These are phyloP conservation scores for Hysterangium stoloniferum DNA, from an alignment of 768 basidiomycete genomes.

Conservation along the genomic window DNA sequence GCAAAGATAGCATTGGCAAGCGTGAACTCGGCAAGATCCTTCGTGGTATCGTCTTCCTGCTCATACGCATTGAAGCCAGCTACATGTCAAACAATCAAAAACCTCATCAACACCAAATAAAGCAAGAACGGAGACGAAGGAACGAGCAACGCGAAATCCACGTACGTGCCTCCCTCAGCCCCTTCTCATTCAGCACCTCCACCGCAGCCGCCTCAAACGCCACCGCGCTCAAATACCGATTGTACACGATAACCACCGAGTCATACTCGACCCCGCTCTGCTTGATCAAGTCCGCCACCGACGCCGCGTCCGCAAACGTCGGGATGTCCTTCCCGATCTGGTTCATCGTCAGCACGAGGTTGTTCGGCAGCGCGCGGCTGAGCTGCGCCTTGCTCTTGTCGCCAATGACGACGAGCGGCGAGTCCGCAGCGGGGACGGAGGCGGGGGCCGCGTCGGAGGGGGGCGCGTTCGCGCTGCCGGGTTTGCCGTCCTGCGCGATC, in stretches of 20 bases:
- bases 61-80: constrained; percentile 94
- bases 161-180: constrained; percentile 75
- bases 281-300: constrained; percentile 87
- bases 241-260: constrained; percentile 72
- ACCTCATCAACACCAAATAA: neutral
- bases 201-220: constrained; percentile 76
- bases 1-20: constrained; percentile 95
- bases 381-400: constrained; percentile 98
- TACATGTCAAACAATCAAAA: constrained; percentile 21
- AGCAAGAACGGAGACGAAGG: too few species aligned
- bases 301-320: constrained; percentile 91
- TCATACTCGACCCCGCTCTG: constrained; percentile 84
- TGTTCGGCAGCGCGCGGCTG: constrained; percentile 49
- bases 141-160: constrained; percentile 17
- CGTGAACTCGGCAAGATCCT: constrained; percentile 90
- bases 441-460: constrained; percentile 23
- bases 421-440: constrained; percentile 45
- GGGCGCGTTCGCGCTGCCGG: constrained; percentile 26
- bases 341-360: constrained; percentile 85
- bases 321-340: constrained; percentile 97
- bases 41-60: constrained; percentile 93
- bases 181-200: constrained; percentile 75
- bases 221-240: constrained; percentile 82
- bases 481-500: constrained; percentile 44
- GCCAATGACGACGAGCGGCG: constrained; percentile 80